phyloP scores from a whole-genome alignment of 1,139 yeast genomes.

The Candida freyschussii region DNA sequence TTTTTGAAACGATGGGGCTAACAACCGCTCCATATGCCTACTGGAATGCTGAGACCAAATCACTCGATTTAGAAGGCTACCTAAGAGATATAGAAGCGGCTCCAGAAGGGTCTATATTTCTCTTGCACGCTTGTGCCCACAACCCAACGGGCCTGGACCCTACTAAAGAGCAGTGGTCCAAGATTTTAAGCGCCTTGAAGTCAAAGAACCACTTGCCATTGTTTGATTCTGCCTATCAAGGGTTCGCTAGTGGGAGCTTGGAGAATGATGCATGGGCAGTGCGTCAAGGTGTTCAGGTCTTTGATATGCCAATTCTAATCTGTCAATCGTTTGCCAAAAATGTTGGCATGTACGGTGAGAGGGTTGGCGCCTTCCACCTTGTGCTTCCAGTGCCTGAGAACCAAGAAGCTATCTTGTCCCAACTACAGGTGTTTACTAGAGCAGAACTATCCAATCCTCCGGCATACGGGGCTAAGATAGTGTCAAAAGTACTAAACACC shows the following conservation, averaged over 20 bases:
- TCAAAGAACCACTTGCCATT: conserved; percentile 68
- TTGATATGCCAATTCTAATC: conserved; percentile 51
- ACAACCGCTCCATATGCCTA: conserved; percentile 69
- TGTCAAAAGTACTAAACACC: conserved; percentile 66
- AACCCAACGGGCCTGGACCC: conserved; percentile 98
- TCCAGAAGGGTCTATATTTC: conserved; percentile 72
- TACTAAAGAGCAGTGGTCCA: conserved; percentile 76
- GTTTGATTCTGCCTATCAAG: conserved; percentile 96
- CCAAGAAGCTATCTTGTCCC: conserved; percentile 59
- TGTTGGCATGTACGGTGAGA: conserved; percentile 96
- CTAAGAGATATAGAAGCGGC: conserved; percentile 62
- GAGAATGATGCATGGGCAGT: conserved; percentile 84
- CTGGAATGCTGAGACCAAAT: conserved; percentile 63
- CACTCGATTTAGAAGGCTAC: conserved; percentile 65
- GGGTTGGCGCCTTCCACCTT: conserved; percentile 89
- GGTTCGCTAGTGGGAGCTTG: conserved; percentile 89
- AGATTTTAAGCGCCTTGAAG: conserved; percentile 57
- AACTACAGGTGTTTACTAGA: conserved; percentile 71
- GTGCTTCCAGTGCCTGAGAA: conserved; percentile 42
- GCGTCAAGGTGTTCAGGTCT: conserved; percentile 65
- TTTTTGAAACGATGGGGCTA: conserved; percentile 66
- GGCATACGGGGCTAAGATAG: conserved; percentile 92
- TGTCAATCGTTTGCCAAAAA: conserved; percentile 98
- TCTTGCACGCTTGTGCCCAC: conserved; percentile 95
- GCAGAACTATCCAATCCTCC: conserved; percentile 93